A percentile compares a stretch with the other conserved stretches of the same genome.
Conservation (phyloP, 805 yeast species). For the Debaryomyces tyrocola region DNA sequence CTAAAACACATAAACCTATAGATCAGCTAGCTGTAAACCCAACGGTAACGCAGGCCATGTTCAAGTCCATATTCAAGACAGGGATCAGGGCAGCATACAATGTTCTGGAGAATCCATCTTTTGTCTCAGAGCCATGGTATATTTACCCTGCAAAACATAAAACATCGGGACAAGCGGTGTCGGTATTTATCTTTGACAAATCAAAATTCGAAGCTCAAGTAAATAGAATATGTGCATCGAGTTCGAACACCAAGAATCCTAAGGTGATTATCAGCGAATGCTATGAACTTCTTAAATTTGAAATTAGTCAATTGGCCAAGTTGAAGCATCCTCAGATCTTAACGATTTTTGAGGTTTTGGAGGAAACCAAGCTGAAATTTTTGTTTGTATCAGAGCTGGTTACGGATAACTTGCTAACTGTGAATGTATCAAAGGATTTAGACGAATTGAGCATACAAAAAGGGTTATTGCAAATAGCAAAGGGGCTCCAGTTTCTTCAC, state of each 20-base stretch:
- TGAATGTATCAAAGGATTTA: constrained; percentile 30
- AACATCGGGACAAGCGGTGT: constrained; percentile 58
- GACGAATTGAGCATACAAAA: constrained; percentile 77
- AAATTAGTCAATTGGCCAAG: constrained; percentile 71
- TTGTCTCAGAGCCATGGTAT: constrained; percentile 79
- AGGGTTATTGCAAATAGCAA: constrained; percentile 76
- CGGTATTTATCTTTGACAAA: constrained; percentile 87
- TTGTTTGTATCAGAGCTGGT: constrained; percentile 86
- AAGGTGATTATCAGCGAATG: constrained; percentile 59
- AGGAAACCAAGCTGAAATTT: constrained; percentile 76
- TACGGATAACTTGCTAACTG: constrained; percentile 49
- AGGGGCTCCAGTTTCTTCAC: constrained; percentile 82
- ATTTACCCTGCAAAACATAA: constrained; percentile 81
- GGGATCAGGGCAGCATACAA: constrained; percentile 70
- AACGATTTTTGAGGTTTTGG: constrained; percentile 83
- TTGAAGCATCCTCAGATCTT: constrained; percentile 88
- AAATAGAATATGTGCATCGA: constrained; percentile 29
- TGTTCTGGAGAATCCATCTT: constrained; percentile 68
- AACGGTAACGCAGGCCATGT: constrained; percentile 33
- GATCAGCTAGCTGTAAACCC: too few species aligned
- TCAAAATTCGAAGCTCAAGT: constrained; percentile 63
- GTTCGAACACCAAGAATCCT: constrained; percentile 39
- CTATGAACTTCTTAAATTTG: constrained; percentile 62
- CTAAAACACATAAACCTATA: too few species aligned
- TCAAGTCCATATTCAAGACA: constrained; percentile 50